Conservation (phyloP, 73 alveolate genomes). For the Paramecium pentaurelia region DNA sequence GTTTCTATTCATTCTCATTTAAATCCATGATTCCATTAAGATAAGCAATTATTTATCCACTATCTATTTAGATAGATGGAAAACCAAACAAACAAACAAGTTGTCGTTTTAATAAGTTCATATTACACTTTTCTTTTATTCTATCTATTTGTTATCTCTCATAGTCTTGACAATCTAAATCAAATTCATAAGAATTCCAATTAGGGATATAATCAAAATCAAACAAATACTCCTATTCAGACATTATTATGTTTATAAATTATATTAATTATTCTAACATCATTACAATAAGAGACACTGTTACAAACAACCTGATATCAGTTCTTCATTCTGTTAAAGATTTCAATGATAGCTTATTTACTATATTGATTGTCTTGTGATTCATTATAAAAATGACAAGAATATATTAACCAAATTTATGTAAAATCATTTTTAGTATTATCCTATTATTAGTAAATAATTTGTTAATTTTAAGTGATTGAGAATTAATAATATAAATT, state of each 20-base stretch:
- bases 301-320: not conserved
- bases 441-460: not conserved
- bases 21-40: not conserved
- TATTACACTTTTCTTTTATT: not conserved
- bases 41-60: not conserved
- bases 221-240: not conserved
- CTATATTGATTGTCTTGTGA: not conserved
- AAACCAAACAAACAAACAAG: not conserved
- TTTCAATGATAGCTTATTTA: not conserved
- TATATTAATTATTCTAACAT: not conserved
- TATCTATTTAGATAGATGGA: not conserved
- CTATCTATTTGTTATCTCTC: not conserved
- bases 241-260: not conserved
- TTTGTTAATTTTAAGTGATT: not conserved
- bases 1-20: not conserved
- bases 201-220: not conserved
- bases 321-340: not conserved
- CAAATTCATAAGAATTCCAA: not conserved
- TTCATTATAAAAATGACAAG: not conserved
- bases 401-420: not conserved
- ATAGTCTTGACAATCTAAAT: not conserved
- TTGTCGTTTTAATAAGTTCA: not conserved
- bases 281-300: not conserved
- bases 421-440: not conserved
- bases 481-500: not conserved